phyloP scores from a whole-genome alignment of 768 basidiomycete genomes.

The Krasilnikovozyma curviuscula region DNA sequence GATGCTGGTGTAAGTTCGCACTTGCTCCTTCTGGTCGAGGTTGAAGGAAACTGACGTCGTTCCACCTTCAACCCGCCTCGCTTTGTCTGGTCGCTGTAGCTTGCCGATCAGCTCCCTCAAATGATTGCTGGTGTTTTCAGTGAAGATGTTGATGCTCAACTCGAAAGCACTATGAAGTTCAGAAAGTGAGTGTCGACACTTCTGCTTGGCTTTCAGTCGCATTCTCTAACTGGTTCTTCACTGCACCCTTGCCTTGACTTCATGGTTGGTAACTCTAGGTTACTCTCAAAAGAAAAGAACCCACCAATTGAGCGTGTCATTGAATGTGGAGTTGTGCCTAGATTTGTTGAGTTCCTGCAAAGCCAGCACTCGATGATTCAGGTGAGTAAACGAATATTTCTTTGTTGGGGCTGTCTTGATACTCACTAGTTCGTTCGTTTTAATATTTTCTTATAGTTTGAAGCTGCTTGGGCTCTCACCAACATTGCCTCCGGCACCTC shows the following conservation, averaged over 20 bases:
- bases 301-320: constrained; percentile 95
- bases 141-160: constrained; percentile 71
- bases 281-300: constrained; percentile 98
- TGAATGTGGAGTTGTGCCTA: constrained; percentile 86
- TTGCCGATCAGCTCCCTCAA: constrained; percentile 46
- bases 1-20: constrained; percentile 8
- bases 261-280: constrained; percentile 18
- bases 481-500: constrained; percentile 97
- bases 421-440: not conserved
- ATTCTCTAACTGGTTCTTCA: not conserved
- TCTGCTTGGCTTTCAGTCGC: too few relatives aligned
- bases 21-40: not conserved
- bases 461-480: constrained; percentile 93
- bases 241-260: not conserved
- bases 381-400: constrained; percentile 24
- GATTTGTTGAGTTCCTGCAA: constrained; percentile 86
- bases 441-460: constrained; percentile 41
- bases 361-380: constrained; percentile 32
- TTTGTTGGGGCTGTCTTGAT: not conserved
- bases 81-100: constrained; percentile 27
- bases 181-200: constrained; percentile 41
- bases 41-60: not conserved
- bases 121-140: constrained; percentile 90
- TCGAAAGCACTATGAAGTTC: constrained; percentile 95
- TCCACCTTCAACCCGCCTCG: not conserved